A percentile compares a stretch with the other conserved stretches of the same genome.
Conservation (phyloP, 1,139 yeast genomes). For the Zygoascus sp. region DNA sequence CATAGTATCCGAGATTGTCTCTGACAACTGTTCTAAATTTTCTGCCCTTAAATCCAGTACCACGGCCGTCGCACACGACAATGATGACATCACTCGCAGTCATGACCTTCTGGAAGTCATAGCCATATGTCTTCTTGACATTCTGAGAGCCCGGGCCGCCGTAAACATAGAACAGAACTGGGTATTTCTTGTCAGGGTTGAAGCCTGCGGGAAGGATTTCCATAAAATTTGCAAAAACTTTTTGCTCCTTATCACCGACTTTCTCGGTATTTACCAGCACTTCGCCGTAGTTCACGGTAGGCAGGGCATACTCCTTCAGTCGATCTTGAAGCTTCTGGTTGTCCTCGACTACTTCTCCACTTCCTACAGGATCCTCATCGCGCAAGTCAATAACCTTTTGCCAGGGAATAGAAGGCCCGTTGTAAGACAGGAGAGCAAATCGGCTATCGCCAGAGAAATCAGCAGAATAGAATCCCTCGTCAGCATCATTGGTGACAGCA, state of each 20-base stretch:
- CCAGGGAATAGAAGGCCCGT: slow-evolving; percentile 66
- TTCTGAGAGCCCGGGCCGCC: slow-evolving; percentile 95
- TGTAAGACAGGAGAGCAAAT: slow-evolving; percentile 49
- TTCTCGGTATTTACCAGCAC: slow-evolving; percentile 42
- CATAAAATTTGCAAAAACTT: slow-evolving; percentile 54
- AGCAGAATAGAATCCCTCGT: slow-evolving; percentile 63
- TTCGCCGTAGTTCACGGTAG: slow-evolving; percentile 49
- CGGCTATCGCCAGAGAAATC: slow-evolving; percentile 59
- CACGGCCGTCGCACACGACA: slow-evolving; percentile 86
- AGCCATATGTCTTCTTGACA: slow-evolving; percentile 49
- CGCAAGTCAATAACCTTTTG: slow-evolving; percentile 51
- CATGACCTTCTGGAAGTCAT: slow-evolving; percentile 67
- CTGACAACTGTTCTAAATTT: slow-evolving; percentile 62
- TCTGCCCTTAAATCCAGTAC: slow-evolving; percentile 92
- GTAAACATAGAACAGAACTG: slow-evolving; percentile 76
- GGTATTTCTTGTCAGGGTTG: slow-evolving; percentile 51
- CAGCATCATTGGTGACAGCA: slow-evolving; percentile 50
- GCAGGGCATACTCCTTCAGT: slow-evolving; percentile 45
- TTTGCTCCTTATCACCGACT: slow-evolving; percentile 35
- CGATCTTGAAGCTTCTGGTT: slow-evolving; percentile 31
- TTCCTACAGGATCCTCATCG: slow-evolving; percentile 31
- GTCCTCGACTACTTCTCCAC: slow-evolving; percentile 36
- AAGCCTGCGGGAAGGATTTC: slow-evolving; percentile 76
- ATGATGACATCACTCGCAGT: slow-evolving; percentile 73
- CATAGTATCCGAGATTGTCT: slow-evolving; percentile 76